Percentiles rank a stretch among this genome's conserved stretches.
These are phyloP conservation scores for Sordaria brevicollis DNA, from an alignment of 495 filamentous ascomycete species.

Conservation along the genomic window DNA sequence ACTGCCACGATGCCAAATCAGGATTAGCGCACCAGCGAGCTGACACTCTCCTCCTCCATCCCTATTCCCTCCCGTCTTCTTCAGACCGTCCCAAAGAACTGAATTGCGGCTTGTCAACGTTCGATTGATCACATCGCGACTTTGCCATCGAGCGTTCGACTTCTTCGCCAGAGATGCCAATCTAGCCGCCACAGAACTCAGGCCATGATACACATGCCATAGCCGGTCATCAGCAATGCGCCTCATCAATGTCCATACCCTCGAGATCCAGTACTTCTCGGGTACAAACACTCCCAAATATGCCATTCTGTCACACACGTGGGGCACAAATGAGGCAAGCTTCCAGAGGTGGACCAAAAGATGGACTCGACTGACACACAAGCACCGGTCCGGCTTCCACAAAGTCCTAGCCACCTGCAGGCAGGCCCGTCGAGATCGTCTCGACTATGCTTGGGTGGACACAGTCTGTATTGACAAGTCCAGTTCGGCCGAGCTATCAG, in stretches of 20 bases:
- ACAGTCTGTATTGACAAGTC: conserved; percentile 37
- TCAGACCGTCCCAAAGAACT: neutral
- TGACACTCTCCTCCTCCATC: neutral
- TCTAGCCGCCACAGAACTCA: neutral
- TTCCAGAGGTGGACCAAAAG: conserved; percentile 19
- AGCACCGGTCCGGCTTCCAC: conserved; percentile 18
- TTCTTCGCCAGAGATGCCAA: neutral
- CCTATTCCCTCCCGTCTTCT: neutral
- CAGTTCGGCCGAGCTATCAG: conserved; percentile 32
- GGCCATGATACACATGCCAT: neutral
- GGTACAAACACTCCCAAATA: conserved; percentile 15
- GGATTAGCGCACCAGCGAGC: neutral
- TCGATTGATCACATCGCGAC: neutral
- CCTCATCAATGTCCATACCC: conserved; percentile 20
- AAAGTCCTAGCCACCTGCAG: conserved; percentile 15
- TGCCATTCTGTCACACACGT: conserved; percentile 29
- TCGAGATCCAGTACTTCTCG: conserved; percentile 21
- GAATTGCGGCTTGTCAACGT: neutral
- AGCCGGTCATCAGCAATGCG: conserved; percentile 10
- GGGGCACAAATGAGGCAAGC: conserved; percentile 20
- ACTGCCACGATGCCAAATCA: neutral
- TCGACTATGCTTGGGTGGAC: conserved; percentile 27
- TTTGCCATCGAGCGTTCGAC: neutral
- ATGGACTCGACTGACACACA: conserved; percentile 6
- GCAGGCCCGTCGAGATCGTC: conserved; percentile 6